Base-by-base conservation (phyloP, 768 basidiomycete species). In the Collybiopsis confluens region DNA sequence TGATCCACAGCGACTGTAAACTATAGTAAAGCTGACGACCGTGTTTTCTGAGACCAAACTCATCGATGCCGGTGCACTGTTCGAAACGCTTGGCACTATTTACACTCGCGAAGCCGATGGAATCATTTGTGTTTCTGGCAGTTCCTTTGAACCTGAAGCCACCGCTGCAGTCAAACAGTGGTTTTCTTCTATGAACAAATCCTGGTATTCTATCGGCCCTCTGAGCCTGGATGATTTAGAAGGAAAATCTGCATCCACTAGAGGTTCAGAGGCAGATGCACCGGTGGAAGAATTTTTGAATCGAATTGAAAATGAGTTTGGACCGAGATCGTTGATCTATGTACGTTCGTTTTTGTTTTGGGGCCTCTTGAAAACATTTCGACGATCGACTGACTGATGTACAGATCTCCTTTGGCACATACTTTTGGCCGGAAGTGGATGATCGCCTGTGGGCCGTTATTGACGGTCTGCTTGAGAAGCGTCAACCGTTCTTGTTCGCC, bases 251-350 rank as follows among this genome's bases (percentile, higher is more conserved):
- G n/a, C n/a, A n/a, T n/a, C n/a, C n/a, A n/a, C n/a, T n/a, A n/a
- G n/a, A n/a, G n/a, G n/a, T n/a, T n/a, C 18, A 16, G 35, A 42
- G 20, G 24, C 42, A 18, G 56, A 64, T 50, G 55, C 52, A 30
- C 61, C 54, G 58, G 59, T 61, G 35, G 53, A 28, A 48, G 60
- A 38, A 44, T 61, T 52, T 42, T 43, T 46, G 47, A 46, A 54
- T 60, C 43, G 65, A 50, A 59, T 53, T 57, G 54, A 54, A 23
- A 23, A 26, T 15, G 28, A 40, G 10, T 54, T 47, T n/a, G 47
- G 54, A 18, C 3, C 16, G 9, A 37, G 48, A 23, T 41, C 45
- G 16, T 6, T 54, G 7, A 41, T 52, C 46, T 58, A 61, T 52
- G 56, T 18, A 52, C 48, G 26, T 44, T n/a, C n/a, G 40, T 2